These are phyloP conservation scores for Flaveria brownii DNA, from an alignment of 129 eudicot genomes.

Conservation along the genomic window DNA sequence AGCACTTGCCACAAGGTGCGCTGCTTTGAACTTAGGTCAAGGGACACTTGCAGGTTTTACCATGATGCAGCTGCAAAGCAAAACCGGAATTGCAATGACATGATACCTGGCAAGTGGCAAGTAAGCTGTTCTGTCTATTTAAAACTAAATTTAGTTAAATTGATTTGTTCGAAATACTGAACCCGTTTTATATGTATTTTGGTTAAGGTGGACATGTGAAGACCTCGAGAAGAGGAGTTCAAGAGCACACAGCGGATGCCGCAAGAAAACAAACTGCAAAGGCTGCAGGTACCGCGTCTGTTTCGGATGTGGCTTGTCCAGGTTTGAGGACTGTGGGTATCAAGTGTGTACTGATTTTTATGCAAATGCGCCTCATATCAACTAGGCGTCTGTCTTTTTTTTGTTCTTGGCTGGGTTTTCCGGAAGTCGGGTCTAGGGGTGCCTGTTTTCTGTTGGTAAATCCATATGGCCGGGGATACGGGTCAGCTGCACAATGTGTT, in stretches of 20 bases:
- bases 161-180: not conserved
- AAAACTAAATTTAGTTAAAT: not conserved
- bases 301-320: constrained; percentile 12
- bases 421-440: too few species aligned
- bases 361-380: not conserved
- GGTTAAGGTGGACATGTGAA: constrained; percentile 25
- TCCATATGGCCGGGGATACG: too few species aligned
- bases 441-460: too few species aligned
- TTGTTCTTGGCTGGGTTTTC: too few species aligned
- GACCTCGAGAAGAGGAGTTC: constrained; percentile 18
- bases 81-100: constrained; percentile 20
- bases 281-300: constrained; percentile 5
- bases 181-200: not conserved
- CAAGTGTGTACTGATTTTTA: constrained; percentile 17
- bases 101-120: constrained; percentile 26
- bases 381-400: not conserved
- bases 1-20: constrained; percentile 21
- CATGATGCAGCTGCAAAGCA: constrained; percentile 15
- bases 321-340: constrained; percentile 25
- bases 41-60: constrained; percentile 14
- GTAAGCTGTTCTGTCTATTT: constrained; percentile 18
- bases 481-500: too few species aligned
- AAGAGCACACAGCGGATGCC: constrained; percentile 14
- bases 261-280: not conserved
- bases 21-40: constrained; percentile 16